A percentile compares a stretch with the other conserved stretches of the same genome.
Conservation (phyloP, 2,329 filamentous ascomycete genomes). For the Penicillium sp. region DNA sequence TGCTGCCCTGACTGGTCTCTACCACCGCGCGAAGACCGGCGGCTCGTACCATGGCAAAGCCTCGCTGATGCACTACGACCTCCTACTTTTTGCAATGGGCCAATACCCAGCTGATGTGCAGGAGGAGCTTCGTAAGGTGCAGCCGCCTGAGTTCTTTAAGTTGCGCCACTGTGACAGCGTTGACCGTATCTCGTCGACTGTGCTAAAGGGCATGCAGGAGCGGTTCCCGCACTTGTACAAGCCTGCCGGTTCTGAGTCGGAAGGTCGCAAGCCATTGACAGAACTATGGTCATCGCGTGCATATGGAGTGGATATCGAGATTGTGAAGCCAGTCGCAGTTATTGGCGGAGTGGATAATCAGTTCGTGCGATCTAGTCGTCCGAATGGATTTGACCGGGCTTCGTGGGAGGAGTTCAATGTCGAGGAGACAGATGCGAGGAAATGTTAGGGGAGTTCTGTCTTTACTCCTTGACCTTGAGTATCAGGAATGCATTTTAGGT, state of each 20-base stretch:
- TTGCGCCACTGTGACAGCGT: slow-evolving; percentile 63
- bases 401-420: slow-evolving; percentile 44
- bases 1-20: slow-evolving; percentile 63
- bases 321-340: slow-evolving; percentile 47
- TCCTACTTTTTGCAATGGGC: slow-evolving; percentile 62
- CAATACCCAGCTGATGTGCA: slow-evolving; percentile 56
- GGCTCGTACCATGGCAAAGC: slow-evolving; percentile 66
- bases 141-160: slow-evolving; percentile 54
- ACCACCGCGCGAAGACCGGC: slow-evolving; percentile 59
- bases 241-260: slow-evolving; percentile 7
- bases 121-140: slow-evolving; percentile 49
- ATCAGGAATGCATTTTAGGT: slow-evolving; percentile 2
- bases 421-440: slow-evolving; percentile 28
- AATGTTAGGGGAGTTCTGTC: slow-evolving; percentile 10
- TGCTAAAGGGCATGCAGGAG: slow-evolving; percentile 54
- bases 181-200: slow-evolving; percentile 62
- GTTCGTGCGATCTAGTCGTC: slow-evolving; percentile 49
- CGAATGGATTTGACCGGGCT: slow-evolving; percentile 53
- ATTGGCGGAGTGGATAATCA: slow-evolving; percentile 51
- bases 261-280: slow-evolving; percentile 44
- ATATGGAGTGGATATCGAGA: slow-evolving; percentile 48
- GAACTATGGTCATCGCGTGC: slow-evolving; percentile 51
- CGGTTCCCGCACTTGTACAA: slow-evolving; percentile 57
- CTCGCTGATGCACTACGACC: slow-evolving; percentile 66
- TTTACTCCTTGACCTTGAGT: neutral